Percentiles rank a stretch among this genome's conserved stretches.
Conservation (phyloP, 2,329 filamentous ascomycete species). For the Colletotrichum chlorophyti region DNA sequence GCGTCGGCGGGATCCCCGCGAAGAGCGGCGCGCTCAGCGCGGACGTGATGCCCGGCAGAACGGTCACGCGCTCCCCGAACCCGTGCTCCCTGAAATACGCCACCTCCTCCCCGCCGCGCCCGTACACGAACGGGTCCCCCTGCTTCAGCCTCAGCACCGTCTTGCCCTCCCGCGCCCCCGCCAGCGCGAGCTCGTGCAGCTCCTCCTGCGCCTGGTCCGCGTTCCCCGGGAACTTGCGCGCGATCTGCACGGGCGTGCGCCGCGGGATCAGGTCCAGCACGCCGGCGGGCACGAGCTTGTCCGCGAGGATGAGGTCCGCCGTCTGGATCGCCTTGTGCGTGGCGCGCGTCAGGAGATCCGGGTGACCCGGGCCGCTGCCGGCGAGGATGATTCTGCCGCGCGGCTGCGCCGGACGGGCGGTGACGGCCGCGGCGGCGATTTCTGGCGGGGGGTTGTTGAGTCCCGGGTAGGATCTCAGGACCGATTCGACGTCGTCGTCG, state of each 20-base stretch:
- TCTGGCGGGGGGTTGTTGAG: background rate
- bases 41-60: constrained; percentile 90
- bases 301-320: constrained; percentile 82
- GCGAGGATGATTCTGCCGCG: constrained; percentile 83
- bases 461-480: constrained; percentile 75
- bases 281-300: constrained; percentile 84
- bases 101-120: constrained; percentile 91
- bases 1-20: constrained; percentile 85
- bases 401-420: constrained; percentile 21
- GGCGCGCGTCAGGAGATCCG: constrained; percentile 85
- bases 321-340: constrained; percentile 77
- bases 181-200: constrained; percentile 78
- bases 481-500: constrained; percentile 77
- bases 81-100: constrained; percentile 80
- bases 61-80: constrained; percentile 66
- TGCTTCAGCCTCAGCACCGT: constrained; percentile 92
- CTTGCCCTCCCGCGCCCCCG: constrained; percentile 69
- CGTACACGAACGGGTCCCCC: constrained; percentile 96
- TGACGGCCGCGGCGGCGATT: background rate
- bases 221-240: constrained; percentile 96
- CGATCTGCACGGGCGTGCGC: constrained; percentile 87
- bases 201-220: constrained; percentile 93
- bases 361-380: constrained; percentile 91
- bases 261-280: constrained; percentile 91
- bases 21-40: constrained; percentile 88